Percentiles rank a stretch among this genome's conserved stretches.
Conservation (phyloP, 164 flowering plant species). For the Pachysandra terminalis region DNA sequence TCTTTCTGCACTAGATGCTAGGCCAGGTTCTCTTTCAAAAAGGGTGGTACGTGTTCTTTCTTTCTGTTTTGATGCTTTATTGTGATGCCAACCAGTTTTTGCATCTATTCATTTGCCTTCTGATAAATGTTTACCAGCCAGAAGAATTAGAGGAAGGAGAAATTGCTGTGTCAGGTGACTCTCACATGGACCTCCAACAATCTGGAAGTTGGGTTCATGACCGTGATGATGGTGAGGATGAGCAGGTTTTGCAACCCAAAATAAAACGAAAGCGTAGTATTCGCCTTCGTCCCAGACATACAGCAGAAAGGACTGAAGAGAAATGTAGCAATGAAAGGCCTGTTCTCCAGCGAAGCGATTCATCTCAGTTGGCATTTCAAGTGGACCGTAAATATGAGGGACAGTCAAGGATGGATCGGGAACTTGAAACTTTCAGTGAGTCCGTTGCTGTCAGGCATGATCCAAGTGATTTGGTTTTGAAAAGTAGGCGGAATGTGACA, state of each 20-base stretch:
- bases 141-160: constrained; percentile 99
- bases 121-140: constrained; percentile 40
- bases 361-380: constrained; percentile 49
- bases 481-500: constrained; percentile 43
- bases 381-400: constrained; percentile 46
- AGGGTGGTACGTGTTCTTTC: constrained; percentile 48
- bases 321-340: constrained; percentile 43
- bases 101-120: constrained; percentile 6
- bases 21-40: constrained; percentile 73
- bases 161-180: constrained; percentile 87
- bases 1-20: constrained; percentile 90
- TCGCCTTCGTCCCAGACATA: constrained; percentile 66
- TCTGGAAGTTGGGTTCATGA: constrained; percentile 98
- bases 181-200: constrained; percentile 78
- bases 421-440: constrained; percentile 37
- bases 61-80: constrained; percentile 6
- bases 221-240: constrained; percentile 94
- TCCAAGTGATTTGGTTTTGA: constrained; percentile 42
- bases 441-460: constrained; percentile 42
- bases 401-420: constrained; percentile 46
- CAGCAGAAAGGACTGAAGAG: constrained; percentile 66
- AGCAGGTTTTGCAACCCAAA: constrained; percentile 95
- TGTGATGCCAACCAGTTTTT: not conserved
- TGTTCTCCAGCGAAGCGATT: constrained; percentile 45
- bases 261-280: constrained; percentile 89